Evolutionary conservation across 352 stramenopile species (phyloP), one percentile per base, ranked within the genome.

Genomic region (Phytophthora pistaciae): DNA sequence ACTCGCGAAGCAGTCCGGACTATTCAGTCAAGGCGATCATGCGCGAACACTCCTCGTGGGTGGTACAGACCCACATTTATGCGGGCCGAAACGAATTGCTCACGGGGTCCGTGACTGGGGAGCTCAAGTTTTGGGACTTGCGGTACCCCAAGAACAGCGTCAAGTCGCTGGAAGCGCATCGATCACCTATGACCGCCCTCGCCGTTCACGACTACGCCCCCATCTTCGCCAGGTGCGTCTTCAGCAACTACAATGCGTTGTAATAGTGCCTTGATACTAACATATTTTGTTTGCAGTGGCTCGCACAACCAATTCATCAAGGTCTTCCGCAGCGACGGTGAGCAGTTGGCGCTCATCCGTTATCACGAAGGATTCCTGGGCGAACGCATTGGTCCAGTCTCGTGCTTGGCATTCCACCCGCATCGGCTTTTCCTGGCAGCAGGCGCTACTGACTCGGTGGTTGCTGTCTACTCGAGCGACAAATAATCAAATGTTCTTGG

Each of bases 221-320:
- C 0, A 90, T 99, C 48, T 88, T 99, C 72, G 97, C 97, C 5
- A 99, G 89, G 89, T 96, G 66, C 9, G 23, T 75, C 64, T 16
- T 57, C 8, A 23, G 52, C 25, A n/a, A 36, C 18, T 27, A 27
- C 3, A 27, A 27, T 74, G 40, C 64, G 49, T 56, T 25, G 7
- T 56, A 29, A 55, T 10, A 31, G 13, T 61, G 38, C 8, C 49
- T 48, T 50, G 55, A 56, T 31, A n/a, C 14, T 46, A 60, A 13
- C 23, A 40, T 57, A 14, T 58, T 49, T n/a, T 42, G 21, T 38
- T 25, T 66, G 16, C 61, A 96, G 92, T 70, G 98, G 98, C 5
- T 99, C 96, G 40, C 96, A 99, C 75, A 98, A 99, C 65, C 97
- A 99, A 68, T 99, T 99, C 75, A 99, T 99, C 79, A 99, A 99